phyloP scores from a whole-genome alignment of 2,329 filamentous ascomycete genomes.

The Saccharata proteae region DNA sequence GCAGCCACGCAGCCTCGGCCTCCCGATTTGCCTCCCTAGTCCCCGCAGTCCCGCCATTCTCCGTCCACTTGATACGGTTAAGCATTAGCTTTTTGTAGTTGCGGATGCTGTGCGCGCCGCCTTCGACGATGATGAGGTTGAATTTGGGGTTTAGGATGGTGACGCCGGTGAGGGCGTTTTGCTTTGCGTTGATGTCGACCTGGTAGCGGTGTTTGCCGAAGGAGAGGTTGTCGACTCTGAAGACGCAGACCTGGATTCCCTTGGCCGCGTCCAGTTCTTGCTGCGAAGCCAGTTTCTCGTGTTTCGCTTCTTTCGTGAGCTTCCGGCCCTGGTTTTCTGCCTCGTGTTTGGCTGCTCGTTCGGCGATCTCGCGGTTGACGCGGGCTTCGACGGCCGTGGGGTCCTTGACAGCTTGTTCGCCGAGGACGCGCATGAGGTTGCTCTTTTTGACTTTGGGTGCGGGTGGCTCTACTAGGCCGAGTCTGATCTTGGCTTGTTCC shows the following conservation, averaged over 20 bases:
- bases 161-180: conserved; percentile 75
- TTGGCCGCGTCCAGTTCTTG: conserved; percentile 81
- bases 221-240: conserved; percentile 77
- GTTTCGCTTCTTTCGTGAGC: conserved; percentile 74
- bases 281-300: conserved; percentile 70
- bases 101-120: conserved; percentile 68
- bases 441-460: conserved; percentile 94
- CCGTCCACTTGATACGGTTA: conserved; percentile 87
- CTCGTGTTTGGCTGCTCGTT: conserved; percentile 69
- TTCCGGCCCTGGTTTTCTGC: conserved; percentile 71
- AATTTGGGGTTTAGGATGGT: conserved; percentile 84
- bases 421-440: conserved; percentile 94
- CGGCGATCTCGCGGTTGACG: conserved; percentile 85
- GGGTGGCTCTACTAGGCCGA: conserved; percentile 80
- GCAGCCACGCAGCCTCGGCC: conserved; percentile 59
- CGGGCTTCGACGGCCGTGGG: conserved; percentile 92
- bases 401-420: conserved; percentile 86
- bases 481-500: conserved; percentile 85
- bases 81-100: conserved; percentile 90
- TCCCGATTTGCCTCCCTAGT: conserved; percentile 46
- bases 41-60: conserved; percentile 62
- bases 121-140: conserved; percentile 84
- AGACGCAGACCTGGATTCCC: conserved; percentile 76
- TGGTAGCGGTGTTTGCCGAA: conserved; percentile 93
- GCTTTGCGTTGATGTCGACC: conserved; percentile 83